Percentiles rank a stretch among this genome's conserved stretches.
These are phyloP conservation scores for Dalechampia spathulata DNA, from an alignment of 441 rosid species.

Conservation along the genomic window DNA sequence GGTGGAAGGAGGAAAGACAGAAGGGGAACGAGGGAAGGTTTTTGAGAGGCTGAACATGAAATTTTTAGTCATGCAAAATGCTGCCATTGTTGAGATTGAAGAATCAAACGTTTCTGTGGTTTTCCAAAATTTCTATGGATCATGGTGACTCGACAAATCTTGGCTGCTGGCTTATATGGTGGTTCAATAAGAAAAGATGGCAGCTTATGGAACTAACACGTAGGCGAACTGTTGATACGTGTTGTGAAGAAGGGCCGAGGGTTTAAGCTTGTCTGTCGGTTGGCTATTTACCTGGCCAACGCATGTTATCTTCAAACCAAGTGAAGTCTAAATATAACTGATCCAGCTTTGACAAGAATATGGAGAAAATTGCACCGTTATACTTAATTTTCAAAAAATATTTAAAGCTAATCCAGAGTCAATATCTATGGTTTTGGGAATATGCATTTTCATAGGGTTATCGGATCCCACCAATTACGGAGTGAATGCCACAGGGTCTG, in stretches of 20 bases:
- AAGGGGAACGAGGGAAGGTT: slow-evolving; percentile 30
- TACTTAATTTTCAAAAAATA: no score
- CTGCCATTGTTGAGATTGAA: slow-evolving; percentile 31
- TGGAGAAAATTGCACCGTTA: no score
- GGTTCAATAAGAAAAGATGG: slow-evolving; percentile 24
- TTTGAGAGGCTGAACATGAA: slow-evolving; percentile 34
- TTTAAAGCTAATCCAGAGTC: no score
- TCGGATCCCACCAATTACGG: no score
- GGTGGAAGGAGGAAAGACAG: slow-evolving; percentile 20
- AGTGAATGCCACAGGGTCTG: no score
- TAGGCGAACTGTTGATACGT: slow-evolving; percentile 28
- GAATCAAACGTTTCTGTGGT: neutral
- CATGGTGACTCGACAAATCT: neutral
- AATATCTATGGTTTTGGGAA: no score
- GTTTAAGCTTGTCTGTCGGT: neutral
- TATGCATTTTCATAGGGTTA: no score
- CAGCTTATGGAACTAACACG: slow-evolving; percentile 27
- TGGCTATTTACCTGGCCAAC: slow-evolving; percentile 11
- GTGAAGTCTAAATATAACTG: neutral
- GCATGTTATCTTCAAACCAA: slow-evolving; percentile 8
- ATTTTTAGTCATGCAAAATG: slow-evolving; percentile 33
- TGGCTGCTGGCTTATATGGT: slow-evolving; percentile 6
- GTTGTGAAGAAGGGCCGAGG: slow-evolving; percentile 13
- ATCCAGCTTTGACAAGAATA: no score
- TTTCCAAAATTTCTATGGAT: slow-evolving; percentile 6